Evolutionary conservation across 2,329 filamentous ascomycete genomes (phyloP).

Genomic region (Leptographium wingfieldii): DNA sequence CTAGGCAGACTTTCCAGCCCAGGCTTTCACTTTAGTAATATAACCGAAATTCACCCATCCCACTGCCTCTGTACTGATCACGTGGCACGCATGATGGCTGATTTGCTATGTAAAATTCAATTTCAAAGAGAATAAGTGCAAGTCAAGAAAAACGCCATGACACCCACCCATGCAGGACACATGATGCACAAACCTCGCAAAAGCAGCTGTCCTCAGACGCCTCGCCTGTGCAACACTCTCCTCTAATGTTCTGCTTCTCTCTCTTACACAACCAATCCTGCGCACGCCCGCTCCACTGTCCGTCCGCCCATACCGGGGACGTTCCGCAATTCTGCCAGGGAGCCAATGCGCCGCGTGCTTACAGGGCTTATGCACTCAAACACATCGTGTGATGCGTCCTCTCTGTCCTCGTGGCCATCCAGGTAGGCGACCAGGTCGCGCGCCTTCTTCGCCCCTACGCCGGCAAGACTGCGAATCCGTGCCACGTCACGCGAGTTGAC

Average conservation of each 20-base stretch:
- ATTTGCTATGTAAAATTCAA: no score
- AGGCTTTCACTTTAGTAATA: no score
- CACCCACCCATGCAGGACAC: neutral
- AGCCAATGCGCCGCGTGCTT: slow-evolving; percentile 25
- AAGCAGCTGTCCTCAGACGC: neutral
- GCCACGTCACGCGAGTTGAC: slow-evolving; percentile 60
- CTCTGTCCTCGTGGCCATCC: slow-evolving; percentile 27
- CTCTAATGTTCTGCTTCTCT: neutral
- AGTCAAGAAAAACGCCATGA: neutral
- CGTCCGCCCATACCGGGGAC: slow-evolving; percentile 45
- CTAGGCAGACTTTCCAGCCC: no score
- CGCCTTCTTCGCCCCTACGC: slow-evolving; percentile 62
- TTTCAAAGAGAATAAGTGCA: neutral
- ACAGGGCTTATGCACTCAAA: neutral
- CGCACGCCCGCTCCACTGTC: slow-evolving; percentile 43
- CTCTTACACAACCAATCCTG: slow-evolving; percentile 24
- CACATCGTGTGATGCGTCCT: slow-evolving; percentile 11
- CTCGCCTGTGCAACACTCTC: neutral
- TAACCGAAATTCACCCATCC: no score
- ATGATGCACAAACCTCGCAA: neutral
- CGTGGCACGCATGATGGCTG: no score
- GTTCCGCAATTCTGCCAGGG: slow-evolving; percentile 36
- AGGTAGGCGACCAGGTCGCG: slow-evolving; percentile 44
- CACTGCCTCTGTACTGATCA: no score
- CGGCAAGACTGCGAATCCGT: slow-evolving; percentile 53